These are phyloP conservation scores for Globisporangium alternatum DNA, from an alignment of 352 stramenopile genomes.

Conservation along the genomic window DNA sequence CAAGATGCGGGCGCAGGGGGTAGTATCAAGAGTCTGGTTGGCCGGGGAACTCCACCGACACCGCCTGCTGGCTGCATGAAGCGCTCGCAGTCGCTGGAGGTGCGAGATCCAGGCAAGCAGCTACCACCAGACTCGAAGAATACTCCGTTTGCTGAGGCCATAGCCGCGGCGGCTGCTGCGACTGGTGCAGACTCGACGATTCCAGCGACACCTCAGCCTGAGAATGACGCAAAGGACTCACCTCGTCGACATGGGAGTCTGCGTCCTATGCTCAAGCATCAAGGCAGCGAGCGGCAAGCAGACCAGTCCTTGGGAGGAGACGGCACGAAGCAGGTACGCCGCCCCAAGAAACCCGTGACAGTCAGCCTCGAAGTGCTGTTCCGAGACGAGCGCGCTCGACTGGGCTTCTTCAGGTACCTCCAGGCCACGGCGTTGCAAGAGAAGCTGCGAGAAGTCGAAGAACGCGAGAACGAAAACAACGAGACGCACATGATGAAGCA, in stretches of 20 bases:
- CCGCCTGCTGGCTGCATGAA: background rate
- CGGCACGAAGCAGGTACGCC: constrained; percentile 2
- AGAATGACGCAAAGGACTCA: background rate
- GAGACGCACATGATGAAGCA: constrained; percentile 5
- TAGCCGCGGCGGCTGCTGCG: background rate
- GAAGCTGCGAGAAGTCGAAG: constrained; percentile 21
- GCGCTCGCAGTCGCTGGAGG: constrained; percentile 9
- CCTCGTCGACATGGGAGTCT: constrained; percentile 16
- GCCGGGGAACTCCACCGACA: background rate
- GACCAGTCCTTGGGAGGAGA: constrained; percentile 1
- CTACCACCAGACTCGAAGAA: background rate
- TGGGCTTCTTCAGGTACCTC: constrained; percentile 60
- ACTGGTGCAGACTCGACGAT: background rate
- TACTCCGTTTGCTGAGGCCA: background rate
- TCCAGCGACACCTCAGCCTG: background rate
- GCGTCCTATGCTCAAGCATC: constrained; percentile 18
- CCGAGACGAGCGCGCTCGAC: constrained; percentile 47
- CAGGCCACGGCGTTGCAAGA: constrained; percentile 36
- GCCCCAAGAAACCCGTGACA: constrained; percentile 30
- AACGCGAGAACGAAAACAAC: constrained; percentile 8
- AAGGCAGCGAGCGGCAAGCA: constrained; percentile 17
- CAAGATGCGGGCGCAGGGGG: background rate
- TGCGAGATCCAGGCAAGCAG: background rate
- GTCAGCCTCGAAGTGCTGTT: constrained; percentile 53
- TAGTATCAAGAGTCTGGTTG: background rate